Conservation (phyloP, 108 stramenopile species). For the Skeletonema marinoi region DNA sequence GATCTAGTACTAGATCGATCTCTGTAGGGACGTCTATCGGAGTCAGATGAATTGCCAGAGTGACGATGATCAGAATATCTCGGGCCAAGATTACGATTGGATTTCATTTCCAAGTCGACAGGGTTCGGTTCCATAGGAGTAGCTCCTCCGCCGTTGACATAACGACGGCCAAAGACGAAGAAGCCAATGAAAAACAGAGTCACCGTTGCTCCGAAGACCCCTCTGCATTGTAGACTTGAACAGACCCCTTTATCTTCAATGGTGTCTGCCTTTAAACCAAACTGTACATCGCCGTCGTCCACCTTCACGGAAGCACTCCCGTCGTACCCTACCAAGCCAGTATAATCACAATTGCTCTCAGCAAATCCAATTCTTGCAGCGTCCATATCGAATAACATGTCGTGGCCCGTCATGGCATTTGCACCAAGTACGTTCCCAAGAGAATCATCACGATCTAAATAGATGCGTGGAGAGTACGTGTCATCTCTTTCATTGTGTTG, state of each 20-base stretch:
- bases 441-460: conserved; percentile 59
- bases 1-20: neutral
- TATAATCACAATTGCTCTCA: conserved; percentile 79
- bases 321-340: neutral
- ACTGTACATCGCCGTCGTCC: neutral
- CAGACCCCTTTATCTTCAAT: conserved; percentile 7
- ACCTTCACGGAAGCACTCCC: neutral
- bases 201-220: conserved; percentile 20
- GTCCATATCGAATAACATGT: conserved; percentile 94
- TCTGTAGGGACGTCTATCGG: neutral
- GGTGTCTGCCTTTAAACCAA: neutral
- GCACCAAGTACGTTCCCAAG: conserved; percentile 92
- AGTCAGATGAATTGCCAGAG: neutral
- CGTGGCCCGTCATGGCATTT: conserved; percentile 95
- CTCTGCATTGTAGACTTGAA: conserved; percentile 21
- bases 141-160: conserved; percentile 26
- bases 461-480: conserved; percentile 66
- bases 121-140: neutral
- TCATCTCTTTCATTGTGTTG: conserved; percentile 60
- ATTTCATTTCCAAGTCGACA: conserved; percentile 37
- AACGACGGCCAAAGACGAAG: conserved; percentile 37
- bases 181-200: conserved; percentile 22
- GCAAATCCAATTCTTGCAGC: conserved; percentile 91
- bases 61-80: neutral
- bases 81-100: neutral